phyloP scores from a whole-genome alignment of 2,329 filamentous ascomycete genomes.

The Tolypocladium sp. region DNA sequence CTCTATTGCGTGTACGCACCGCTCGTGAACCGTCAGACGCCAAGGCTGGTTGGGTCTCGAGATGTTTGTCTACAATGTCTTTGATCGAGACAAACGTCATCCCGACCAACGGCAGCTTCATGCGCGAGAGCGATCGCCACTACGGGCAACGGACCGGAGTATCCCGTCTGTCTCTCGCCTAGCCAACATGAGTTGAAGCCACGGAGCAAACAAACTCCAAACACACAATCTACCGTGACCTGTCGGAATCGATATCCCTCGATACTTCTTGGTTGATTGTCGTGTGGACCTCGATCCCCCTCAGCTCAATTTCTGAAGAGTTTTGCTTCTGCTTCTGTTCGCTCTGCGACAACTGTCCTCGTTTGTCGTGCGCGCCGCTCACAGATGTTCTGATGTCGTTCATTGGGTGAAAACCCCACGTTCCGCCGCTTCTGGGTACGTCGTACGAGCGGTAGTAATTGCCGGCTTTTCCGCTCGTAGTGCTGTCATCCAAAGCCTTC shows the following conservation, averaged over 20 bases:
- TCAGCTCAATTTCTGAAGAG: slow-evolving; percentile 9
- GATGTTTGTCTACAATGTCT: too few relatives aligned
- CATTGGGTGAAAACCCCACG: not conserved
- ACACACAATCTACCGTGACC: not conserved
- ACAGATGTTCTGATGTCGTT: not conserved
- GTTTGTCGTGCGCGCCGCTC: not conserved
- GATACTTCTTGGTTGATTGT: slow-evolving; percentile 8
- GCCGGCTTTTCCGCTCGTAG: not conserved
- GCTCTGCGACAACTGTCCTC: not conserved
- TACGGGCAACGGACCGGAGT: not conserved
- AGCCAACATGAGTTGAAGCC: not conserved
- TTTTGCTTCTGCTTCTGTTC: not conserved
- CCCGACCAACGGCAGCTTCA: too few relatives aligned
- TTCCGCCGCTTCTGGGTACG: not conserved
- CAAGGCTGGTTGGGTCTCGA: too few relatives aligned
- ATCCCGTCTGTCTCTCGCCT: not conserved
- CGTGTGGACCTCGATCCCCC: slow-evolving; percentile 8
- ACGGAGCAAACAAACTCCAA: not conserved
- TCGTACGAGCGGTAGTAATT: not conserved
- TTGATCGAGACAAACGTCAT: too few relatives aligned
- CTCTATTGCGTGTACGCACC: too few relatives aligned
- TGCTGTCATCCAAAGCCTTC: not conserved
- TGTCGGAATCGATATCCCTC: not conserved
- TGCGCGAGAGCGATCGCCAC: too few relatives aligned
- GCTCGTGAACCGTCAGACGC: too few relatives aligned